These are phyloP conservation scores for Schoenoplectus triqueter DNA, from an alignment of 202 grass and related monocot species.

Conservation along the genomic window DNA sequence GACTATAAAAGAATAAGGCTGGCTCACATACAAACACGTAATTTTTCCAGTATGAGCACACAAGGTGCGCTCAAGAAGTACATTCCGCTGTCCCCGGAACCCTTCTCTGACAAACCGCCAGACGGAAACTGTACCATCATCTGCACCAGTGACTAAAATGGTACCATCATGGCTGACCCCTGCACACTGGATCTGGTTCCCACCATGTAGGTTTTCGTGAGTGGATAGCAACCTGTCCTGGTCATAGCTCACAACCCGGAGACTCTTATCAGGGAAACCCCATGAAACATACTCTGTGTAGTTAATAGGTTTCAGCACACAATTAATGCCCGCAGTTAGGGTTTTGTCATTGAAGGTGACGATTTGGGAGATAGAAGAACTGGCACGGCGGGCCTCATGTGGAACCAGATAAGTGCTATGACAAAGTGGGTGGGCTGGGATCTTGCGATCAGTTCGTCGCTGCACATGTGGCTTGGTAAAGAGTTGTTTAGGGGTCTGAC, in stretches of 20 bases:
- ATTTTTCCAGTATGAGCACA: constrained; percentile 93
- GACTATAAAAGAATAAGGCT: constrained; percentile 90
- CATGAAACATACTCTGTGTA: constrained; percentile 91
- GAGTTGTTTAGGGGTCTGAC: constrained; percentile 97
- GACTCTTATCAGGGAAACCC: constrained; percentile 95
- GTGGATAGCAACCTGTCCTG: constrained; percentile 92
- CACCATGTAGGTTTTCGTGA: constrained; percentile 95
- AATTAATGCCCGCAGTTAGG: constrained; percentile 68
- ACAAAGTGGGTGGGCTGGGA: constrained; percentile 80
- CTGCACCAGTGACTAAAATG: constrained; percentile 80
- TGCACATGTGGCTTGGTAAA: constrained; percentile 90
- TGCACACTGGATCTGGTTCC: constrained; percentile 90
- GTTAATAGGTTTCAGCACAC: constrained; percentile 80
- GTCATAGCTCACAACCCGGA: constrained; percentile 92
- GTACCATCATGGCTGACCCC: constrained; percentile 96
- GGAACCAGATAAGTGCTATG: constrained; percentile 71
- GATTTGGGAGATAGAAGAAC: constrained; percentile 85
- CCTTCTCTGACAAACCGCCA: constrained; percentile 96
- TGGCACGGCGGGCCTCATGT: constrained; percentile 76
- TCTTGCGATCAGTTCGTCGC: constrained; percentile 81
- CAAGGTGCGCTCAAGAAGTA: constrained; percentile 74
- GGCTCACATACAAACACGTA: constrained; percentile 87
- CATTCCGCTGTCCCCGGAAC: constrained; percentile 43
- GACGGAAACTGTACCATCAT: constrained; percentile 85
- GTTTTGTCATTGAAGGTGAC: constrained; percentile 90